Evolutionary conservation across 2,329 filamentous ascomycete species (phyloP).

Genomic region (Colletotrichum musicola): DNA sequence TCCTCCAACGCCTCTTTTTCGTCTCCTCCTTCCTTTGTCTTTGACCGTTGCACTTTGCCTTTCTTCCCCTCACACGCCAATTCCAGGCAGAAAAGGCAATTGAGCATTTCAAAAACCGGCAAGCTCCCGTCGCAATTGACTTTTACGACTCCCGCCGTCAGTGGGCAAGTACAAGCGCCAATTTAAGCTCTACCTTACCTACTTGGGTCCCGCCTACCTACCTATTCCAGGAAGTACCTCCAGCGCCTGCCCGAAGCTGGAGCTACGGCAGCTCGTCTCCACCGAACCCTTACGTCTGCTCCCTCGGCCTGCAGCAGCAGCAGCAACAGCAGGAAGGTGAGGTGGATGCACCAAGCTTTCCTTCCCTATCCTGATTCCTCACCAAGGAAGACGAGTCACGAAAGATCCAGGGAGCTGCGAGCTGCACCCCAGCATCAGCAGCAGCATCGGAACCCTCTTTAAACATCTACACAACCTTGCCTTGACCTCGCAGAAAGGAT

Average conservation of each 20-base stretch:
- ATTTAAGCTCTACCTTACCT: too few relatives aligned
- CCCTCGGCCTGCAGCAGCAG: neutral
- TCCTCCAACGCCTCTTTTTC: too few relatives aligned
- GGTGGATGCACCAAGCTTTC: slow-evolving; percentile 28
- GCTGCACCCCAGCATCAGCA: slow-evolving; percentile 25
- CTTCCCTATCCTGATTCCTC: slow-evolving; percentile 7
- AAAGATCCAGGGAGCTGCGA: slow-evolving; percentile 12
- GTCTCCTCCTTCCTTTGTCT: too few relatives aligned
- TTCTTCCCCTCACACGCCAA: too few relatives aligned
- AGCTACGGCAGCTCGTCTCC: slow-evolving; percentile 29
- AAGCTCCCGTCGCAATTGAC: slow-evolving; percentile 12
- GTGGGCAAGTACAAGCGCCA: neutral
- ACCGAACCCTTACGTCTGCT: slow-evolving; percentile 18
- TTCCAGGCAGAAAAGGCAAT: too few relatives aligned
- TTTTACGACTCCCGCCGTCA: neutral
- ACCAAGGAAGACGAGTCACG: neutral
- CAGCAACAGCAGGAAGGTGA: too few relatives aligned
- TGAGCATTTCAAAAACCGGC: too few relatives aligned
- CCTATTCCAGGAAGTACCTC: too few relatives aligned
- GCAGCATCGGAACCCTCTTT: neutral
- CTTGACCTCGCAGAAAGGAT: too few relatives aligned
- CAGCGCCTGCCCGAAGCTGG: slow-evolving; percentile 6
- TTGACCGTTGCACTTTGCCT: too few relatives aligned
- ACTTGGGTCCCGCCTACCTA: too few relatives aligned
- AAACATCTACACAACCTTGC: too few relatives aligned